Conservation (phyloP, 805 yeast genomes). For the Candida vartiovaarae region DNA sequence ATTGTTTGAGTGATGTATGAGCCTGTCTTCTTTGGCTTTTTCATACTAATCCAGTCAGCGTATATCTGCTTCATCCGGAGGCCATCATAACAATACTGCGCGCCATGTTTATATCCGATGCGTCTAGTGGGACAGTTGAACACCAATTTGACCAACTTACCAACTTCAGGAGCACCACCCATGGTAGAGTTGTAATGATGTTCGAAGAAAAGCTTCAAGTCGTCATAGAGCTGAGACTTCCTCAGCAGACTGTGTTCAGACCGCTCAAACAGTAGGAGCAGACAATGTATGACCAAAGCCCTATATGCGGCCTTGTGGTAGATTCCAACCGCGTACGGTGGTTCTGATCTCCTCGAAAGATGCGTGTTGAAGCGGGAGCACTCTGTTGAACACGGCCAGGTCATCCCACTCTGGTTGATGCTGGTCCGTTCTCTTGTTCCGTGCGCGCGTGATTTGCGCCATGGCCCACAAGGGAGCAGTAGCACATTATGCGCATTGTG, state of each 20-base stretch:
- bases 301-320: too few relatives aligned
- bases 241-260: not conserved
- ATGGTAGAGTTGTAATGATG: not conserved
- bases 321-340: too few relatives aligned
- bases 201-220: slow-evolving; percentile 8
- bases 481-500: too few relatives aligned
- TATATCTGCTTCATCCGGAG: slow-evolving; percentile 1
- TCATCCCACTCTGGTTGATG: too few relatives aligned
- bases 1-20: slow-evolving; percentile 3
- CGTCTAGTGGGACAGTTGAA: slow-evolving; percentile 27
- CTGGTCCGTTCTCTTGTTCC: too few relatives aligned
- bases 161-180: slow-evolving; percentile 9
- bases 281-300: slow-evolving; percentile 6
- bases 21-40: not conserved
- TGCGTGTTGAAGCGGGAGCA: too few relatives aligned
- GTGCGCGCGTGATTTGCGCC: too few relatives aligned
- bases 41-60: slow-evolving; percentile 1
- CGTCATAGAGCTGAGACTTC: slow-evolving; percentile 10
- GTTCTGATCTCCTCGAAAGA: too few relatives aligned
- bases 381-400: too few relatives aligned
- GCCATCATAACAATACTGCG: slow-evolving; percentile 63
- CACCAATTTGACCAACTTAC: slow-evolving; percentile 9
- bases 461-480: too few relatives aligned
- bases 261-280: slow-evolving; percentile 2
- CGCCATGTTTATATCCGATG: slow-evolving; percentile 74